Percentiles rank a stretch among this genome's conserved stretches.
Conservation (phyloP, 352 stramenopile species). For the Phytophthora boehmeriae region DNA sequence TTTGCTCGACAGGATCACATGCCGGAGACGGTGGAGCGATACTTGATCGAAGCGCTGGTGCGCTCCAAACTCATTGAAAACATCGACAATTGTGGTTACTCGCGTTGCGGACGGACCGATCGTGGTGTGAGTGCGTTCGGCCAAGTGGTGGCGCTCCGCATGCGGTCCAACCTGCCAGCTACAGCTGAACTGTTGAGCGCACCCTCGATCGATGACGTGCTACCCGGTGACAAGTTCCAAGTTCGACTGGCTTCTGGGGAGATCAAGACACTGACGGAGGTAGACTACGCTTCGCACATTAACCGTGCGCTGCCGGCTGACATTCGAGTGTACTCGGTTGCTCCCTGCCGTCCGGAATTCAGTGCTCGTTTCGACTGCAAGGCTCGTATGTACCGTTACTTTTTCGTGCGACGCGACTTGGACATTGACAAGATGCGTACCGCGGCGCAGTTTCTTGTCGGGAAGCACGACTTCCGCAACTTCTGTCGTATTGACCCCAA, state of each 20-base stretch:
- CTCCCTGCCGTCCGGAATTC: slow-evolving; percentile 85
- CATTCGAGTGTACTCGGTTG: slow-evolving; percentile 87
- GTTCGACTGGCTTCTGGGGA: slow-evolving; percentile 59
- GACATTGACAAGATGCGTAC: slow-evolving; percentile 88
- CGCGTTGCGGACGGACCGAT: slow-evolving; percentile 97
- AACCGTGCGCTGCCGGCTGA: slow-evolving; percentile 95
- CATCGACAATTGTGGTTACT: slow-evolving; percentile 90
- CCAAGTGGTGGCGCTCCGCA: slow-evolving; percentile 71
- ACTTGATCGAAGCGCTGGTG: slow-evolving; percentile 93
- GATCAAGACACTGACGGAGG: slow-evolving; percentile 86
- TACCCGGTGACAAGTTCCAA: slow-evolving; percentile 64
- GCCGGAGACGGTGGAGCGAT: slow-evolving; percentile 93
- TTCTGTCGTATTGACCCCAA: slow-evolving; percentile 99
- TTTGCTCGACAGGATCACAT: slow-evolving; percentile 89
- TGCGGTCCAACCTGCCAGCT: slow-evolving; percentile 80
- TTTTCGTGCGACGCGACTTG: slow-evolving; percentile 88
- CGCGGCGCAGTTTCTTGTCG: slow-evolving; percentile 89
- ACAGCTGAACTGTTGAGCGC: slow-evolving; percentile 67
- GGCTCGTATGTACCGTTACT: slow-evolving; percentile 97
- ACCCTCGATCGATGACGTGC: slow-evolving; percentile 70
- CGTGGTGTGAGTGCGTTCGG: slow-evolving; percentile 93
- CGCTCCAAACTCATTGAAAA: slow-evolving; percentile 92
- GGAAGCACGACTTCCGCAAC: slow-evolving; percentile 98
- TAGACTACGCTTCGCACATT: slow-evolving; percentile 96
- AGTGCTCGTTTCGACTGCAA: slow-evolving; percentile 95